Conservation (phyloP, 2,329 filamentous ascomycete genomes). For the Monosporascus sp. region DNA sequence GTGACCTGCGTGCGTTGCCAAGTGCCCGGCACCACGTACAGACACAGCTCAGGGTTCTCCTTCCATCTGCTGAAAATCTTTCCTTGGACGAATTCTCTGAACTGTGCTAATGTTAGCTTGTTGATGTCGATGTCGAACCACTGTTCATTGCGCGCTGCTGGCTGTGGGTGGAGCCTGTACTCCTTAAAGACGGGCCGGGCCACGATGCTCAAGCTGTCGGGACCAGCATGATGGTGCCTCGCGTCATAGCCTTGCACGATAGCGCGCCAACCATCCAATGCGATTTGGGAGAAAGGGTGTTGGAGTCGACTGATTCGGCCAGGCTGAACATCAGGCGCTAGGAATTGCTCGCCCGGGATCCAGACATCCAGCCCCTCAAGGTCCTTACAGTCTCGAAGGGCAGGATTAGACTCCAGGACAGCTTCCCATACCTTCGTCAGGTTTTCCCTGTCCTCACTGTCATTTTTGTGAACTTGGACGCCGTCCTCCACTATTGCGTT, state of each 20-base stretch:
- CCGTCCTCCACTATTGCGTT: not conserved
- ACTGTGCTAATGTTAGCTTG: not conserved
- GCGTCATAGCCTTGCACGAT: not conserved
- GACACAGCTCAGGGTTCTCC: not conserved
- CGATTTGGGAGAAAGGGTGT: not conserved
- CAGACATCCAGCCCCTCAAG: constrained; percentile 14
- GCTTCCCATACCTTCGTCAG: constrained; percentile 3
- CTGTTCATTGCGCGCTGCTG: not conserved
- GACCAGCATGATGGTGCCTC: not conserved
- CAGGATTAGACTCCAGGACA: not conserved
- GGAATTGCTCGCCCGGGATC: constrained; percentile 10
- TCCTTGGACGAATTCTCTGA: constrained; percentile 2
- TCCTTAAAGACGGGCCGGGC: constrained; percentile 12
- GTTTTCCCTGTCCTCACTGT: not conserved
- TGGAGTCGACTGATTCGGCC: constrained; percentile 1
- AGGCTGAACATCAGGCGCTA: not conserved
- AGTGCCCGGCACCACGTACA: constrained; percentile 11
- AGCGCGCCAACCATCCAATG: constrained; percentile 6
- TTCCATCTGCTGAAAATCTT: not conserved
- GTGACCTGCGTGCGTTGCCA: constrained; percentile 2
- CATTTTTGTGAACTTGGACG: not conserved
- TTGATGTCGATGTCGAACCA: constrained; percentile 1
- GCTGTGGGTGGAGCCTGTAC: constrained; percentile 7
- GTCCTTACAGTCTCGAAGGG: not conserved
- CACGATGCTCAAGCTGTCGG: constrained; percentile 6